These are phyloP conservation scores for Plasmodium berghei DNA, from an alignment of 169 alveolate genomes.

Conservation along the genomic window DNA sequence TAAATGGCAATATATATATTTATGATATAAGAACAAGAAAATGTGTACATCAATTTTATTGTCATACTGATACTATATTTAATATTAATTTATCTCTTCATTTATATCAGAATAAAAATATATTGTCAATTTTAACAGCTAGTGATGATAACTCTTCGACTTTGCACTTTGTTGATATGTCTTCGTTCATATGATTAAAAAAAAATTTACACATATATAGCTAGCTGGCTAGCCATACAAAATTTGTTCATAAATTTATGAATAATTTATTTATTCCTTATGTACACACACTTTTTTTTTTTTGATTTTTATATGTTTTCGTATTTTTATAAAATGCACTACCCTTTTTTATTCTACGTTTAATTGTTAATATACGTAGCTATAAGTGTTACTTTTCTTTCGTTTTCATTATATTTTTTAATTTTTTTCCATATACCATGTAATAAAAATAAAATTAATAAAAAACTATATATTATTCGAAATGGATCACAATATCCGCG, in stretches of 20 bases:
- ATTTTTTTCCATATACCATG: not conserved
- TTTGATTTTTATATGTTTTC: too few relatives aligned
- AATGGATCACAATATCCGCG: not conserved
- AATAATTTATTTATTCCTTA: too few relatives aligned
- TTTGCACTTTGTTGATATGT: constrained; percentile 48
- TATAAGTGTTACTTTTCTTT: too few relatives aligned
- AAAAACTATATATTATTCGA: not conserved
- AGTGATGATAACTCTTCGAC: constrained; percentile 67
- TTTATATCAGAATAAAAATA: constrained; percentile 38
- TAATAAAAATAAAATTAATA: not conserved
- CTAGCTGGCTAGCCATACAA: too few relatives aligned
- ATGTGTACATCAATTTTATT: constrained; percentile 69
- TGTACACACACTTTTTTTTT: too few relatives aligned
- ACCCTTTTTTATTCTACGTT: too few relatives aligned
- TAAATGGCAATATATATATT: constrained; percentile 65
- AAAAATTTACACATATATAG: too few relatives aligned
- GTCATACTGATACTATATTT: constrained; percentile 63
- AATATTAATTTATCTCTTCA: constrained; percentile 56
- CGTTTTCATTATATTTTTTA: not conserved
- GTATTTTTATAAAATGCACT: too few relatives aligned
- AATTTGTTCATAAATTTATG: too few relatives aligned
- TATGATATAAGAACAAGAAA: constrained; percentile 58
- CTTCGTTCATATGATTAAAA: constrained; percentile 7
- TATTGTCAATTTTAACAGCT: constrained; percentile 54
- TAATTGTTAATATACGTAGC: too few relatives aligned